Evolutionary conservation across 768 basidiomycete genomes (phyloP), one percentile per base, ranked within the genome.

Genomic region (Mycena amicta): DNA sequence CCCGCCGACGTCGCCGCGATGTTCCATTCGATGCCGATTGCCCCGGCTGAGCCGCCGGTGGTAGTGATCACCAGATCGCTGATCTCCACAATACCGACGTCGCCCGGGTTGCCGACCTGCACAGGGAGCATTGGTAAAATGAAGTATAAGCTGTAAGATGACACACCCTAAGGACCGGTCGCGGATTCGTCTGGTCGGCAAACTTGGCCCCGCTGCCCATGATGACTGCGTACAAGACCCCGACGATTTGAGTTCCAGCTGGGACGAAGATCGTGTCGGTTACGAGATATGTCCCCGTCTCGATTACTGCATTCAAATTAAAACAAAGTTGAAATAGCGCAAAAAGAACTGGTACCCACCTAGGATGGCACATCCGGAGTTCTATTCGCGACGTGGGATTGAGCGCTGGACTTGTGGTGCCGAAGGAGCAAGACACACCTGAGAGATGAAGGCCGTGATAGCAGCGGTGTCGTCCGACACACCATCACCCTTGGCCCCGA

Each of bases 1-100:
- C 52, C 52, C 2, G 39, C 4, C 3, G 52, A 53, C 5, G 37
- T 27, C n/a, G 8, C 23, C 22, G 37, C 27, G 4, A 53, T 1
- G 20, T 53, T 53, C 52, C 52, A 53, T 28, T 53, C 39, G 27
- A 53, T 53, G 15, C 52, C 52, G 18, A 53, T 43, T 15, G 52
- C 52, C 12, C 52, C 52, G 3, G 52, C 52, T n/a, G 52, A 53
- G 2, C 52, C 52, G 3, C 52, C 52, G n/a, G 25, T 25, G 16
- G 52, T 53, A 3, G 52, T 4, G 18, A 53, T 53, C 1, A 53
- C 33, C 33, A 37, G 18, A 37, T 37, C 33, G 18, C 33, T 37
- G 11, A 37, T 37, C 18, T 37, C 33, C 3, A 53, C 52, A 2
- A 26, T 6, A 3, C 52, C 51, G 11, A 3, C 23, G 31, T 52